Evolutionary conservation across 2,329 filamentous ascomycete species (phyloP).

Genomic region (Colletotrichum costaricense): DNA sequence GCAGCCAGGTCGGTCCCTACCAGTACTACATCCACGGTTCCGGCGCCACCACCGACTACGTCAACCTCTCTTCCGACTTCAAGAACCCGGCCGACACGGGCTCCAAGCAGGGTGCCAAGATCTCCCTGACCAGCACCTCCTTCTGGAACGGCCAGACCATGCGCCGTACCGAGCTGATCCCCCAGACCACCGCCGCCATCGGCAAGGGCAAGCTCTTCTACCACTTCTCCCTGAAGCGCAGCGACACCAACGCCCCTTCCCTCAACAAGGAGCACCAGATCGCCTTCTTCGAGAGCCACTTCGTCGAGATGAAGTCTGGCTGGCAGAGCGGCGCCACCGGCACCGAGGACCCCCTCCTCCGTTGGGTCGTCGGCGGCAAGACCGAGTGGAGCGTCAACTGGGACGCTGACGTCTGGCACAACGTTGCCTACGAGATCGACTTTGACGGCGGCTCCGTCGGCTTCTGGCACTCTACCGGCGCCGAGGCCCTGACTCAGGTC

Average conservation of each 20-base stretch:
- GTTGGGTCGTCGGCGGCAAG: slow-evolving; percentile 72
- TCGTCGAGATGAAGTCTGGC: slow-evolving; percentile 80
- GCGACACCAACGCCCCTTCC: slow-evolving; percentile 68
- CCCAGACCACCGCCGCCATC: slow-evolving; percentile 74
- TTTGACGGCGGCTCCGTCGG: slow-evolving; percentile 71
- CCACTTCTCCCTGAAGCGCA: slow-evolving; percentile 76
- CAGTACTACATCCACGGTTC: slow-evolving; percentile 82
- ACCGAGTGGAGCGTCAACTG: slow-evolving; percentile 73
- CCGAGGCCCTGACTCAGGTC: slow-evolving; percentile 65
- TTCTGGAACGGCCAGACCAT: slow-evolving; percentile 81
- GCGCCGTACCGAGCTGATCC: slow-evolving; percentile 80
- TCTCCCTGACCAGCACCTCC: slow-evolving; percentile 72
- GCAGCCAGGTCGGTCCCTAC: slow-evolving; percentile 76
- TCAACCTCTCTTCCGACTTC: slow-evolving; percentile 68
- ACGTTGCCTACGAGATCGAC: slow-evolving; percentile 80
- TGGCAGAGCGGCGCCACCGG: slow-evolving; percentile 62
- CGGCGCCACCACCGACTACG: slow-evolving; percentile 65
- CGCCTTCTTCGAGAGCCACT: slow-evolving; percentile 75
- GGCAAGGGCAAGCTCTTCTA: slow-evolving; percentile 75
- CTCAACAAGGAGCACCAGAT: slow-evolving; percentile 75
- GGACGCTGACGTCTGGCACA: slow-evolving; percentile 76
- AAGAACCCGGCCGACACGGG: slow-evolving; percentile 74
- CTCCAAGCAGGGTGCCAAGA: slow-evolving; percentile 74
- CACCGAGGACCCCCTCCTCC: slow-evolving; percentile 63
- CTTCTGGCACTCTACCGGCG: slow-evolving; percentile 77